phyloP scores from a whole-genome alignment of 495 filamentous ascomycete species.

The Penicillium daleae region DNA sequence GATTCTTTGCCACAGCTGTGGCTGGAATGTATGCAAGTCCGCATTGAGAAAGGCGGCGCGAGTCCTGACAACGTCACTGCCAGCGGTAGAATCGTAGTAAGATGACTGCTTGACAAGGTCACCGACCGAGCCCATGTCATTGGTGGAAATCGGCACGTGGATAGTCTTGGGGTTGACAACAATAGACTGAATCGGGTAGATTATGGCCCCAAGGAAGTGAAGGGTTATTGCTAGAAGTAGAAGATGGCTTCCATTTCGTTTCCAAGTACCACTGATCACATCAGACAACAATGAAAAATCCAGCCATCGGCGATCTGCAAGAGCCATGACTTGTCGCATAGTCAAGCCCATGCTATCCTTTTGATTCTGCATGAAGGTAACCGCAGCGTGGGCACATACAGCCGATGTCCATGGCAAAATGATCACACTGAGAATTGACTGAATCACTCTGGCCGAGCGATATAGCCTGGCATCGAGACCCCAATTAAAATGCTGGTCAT shows the following conservation, averaged over 20 bases:
- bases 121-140: not conserved
- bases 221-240: conserved; percentile 22
- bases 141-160: conserved; percentile 7
- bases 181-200: conserved; percentile 32
- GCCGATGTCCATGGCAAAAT: conserved; percentile 26
- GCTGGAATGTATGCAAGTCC: conserved; percentile 10
- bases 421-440: conserved; percentile 10
- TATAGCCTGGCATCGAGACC: conserved; percentile 3
- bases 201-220: conserved; percentile 25
- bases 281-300: conserved; percentile 15
- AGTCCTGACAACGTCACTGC: conserved; percentile 13
- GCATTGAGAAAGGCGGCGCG: conserved; percentile 15
- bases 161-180: conserved; percentile 16
- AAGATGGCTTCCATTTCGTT: conserved; percentile 22
- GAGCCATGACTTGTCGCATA: conserved; percentile 28
- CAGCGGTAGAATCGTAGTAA: not conserved
- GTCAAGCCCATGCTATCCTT: conserved; percentile 18
- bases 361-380: conserved; percentile 30
- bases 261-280: conserved; percentile 8
- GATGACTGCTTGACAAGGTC: not conserved
- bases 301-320: conserved; percentile 29
- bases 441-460: conserved; percentile 13
- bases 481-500: not conserved
- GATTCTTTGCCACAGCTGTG: conserved; percentile 18
- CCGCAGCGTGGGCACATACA: conserved; percentile 31